Base-by-base conservation (phyloP, 768 basidiomycete species). In the Termitomyces sp. region DNA sequence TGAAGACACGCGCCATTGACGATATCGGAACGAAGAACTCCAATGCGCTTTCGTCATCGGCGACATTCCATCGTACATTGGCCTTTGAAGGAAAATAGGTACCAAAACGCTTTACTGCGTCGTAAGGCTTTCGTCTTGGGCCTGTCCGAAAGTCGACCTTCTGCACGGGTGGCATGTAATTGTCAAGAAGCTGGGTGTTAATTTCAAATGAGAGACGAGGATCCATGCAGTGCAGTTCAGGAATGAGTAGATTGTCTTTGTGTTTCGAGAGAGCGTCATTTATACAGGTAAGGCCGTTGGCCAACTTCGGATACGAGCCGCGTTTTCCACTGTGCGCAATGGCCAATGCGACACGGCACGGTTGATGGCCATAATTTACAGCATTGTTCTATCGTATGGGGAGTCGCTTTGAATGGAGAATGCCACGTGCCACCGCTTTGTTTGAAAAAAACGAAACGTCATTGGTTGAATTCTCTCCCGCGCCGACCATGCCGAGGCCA, bases 21-120 rank as follows among this genome's bases (percentile, higher is more conserved):
- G 67, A 60, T 44, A 66, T 61, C 37, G 72, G 65, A 44, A 70
- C 70, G 31, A 68, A 68, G 50, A 70, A 76, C 57, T 75, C 73
- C 75, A 75, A 77, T 45, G 69, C 71, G 58, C 75, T 76, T 41
- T 61, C 61, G 46, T 69, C 69, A 47, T 75, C 74, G 44, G 59
- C 54, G 48, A 60, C 31, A 18, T 62, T 65, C 64, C 61, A 63
- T 20, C 66, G 60, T 27, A 56, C 53, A n/a, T 67, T 67, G 13
- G 62, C 66, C 34, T 62, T 60, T 7, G 67, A 67, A 24, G 72
- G 70, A 44, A 75, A 72, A 58, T 76, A 76, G 44, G 70, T 69
- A 2, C 67, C 75, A 53, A 75, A 66, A 34, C 76, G 73, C 59
- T 73, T 76, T 42, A 66, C 46, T 11, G 53, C 39, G 50, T 64